Evolutionary conservation across 331 rosid genomes (phyloP), one percentile per base, ranked within the genome.

Genomic region (Ulmus americana): DNA sequence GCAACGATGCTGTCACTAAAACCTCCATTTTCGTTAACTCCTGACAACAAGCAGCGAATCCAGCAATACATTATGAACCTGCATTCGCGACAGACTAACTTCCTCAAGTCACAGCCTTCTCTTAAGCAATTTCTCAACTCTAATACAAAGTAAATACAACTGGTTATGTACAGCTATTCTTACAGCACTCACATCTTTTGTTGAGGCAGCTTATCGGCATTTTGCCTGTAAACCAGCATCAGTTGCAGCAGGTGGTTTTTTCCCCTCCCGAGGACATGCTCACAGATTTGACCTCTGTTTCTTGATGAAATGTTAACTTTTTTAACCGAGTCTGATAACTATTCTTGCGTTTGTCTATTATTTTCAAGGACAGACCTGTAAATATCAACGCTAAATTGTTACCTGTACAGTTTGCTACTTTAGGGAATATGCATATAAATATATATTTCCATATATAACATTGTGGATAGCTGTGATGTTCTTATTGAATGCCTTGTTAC

Each of bases 1-100:
- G 99, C 96, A 64, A 75, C 74, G 44, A 71, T 82, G 52, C 87
- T 94, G 61, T 80, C 87, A 38, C 79, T 92, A 61, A 87, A 73
- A 45, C 95, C 99, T 39, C 87, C 95, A 22, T 87, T 94, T 77
- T 74, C 69, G 11, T 76, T 90, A 51, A 71, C 81, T 62, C 72
- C 77, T 0, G 81, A 51, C 14, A 72, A 76, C 64, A 67, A 77
- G 86, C 71, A 82, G 79, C 81, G 91, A 70, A 85, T 94, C 63
- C 78, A 79, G 61, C 80, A 79, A 61, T 87, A 82, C 63, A 94
- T 94, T 69, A 39, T 18, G 52, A 59, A 63, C 65, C 70, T 94
- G 81, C 84, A 74, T 77, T 64, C 72, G 8, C 88, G 14, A 55
- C 80, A 69, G 63, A 69, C 68, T 61, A 79, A 63, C 69, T 73